Conservation (phyloP, 768 basidiomycete genomes). For the Amanita jacksonii region DNA sequence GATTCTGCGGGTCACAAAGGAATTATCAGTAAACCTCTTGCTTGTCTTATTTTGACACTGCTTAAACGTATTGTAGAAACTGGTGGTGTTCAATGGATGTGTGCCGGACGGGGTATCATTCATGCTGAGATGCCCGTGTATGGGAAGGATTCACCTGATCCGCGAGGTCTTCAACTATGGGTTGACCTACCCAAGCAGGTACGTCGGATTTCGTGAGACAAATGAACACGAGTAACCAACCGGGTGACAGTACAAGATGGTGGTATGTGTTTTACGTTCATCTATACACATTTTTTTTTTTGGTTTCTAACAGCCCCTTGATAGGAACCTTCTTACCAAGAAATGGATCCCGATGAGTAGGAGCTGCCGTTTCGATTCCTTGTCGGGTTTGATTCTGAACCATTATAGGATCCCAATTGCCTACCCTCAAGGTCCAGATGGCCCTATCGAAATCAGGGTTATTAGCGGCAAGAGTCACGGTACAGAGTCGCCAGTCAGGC, state of each 20-base stretch:
- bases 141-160: conserved; percentile 52
- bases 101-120: conserved; percentile 70
- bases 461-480: conserved; percentile 88
- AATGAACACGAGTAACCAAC: conserved; percentile 16
- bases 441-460: conserved; percentile 65
- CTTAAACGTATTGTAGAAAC: conserved; percentile 24
- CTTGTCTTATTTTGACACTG: neutral
- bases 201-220: conserved; percentile 12
- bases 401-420: conserved; percentile 55
- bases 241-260: conserved; percentile 60
- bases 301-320: neutral
- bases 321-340: conserved; percentile 77
- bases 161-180: conserved; percentile 84
- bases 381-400: neutral
- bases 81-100: conserved; percentile 97
- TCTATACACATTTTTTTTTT: neutral
- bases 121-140: conserved; percentile 89
- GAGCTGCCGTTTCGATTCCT: conserved; percentile 12
- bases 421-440: conserved; percentile 60
- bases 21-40: conserved; percentile 35
- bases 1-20: conserved; percentile 86
- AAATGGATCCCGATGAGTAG: conserved; percentile 56
- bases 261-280: conserved; percentile 34
- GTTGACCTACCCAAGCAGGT: conserved; percentile 69
- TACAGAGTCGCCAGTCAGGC: conserved; percentile 78